Percentiles rank a stretch among this genome's conserved stretches.
Conservation (phyloP, 2,329 filamentous ascomycete species). For the Colletotrichum sidae region DNA sequence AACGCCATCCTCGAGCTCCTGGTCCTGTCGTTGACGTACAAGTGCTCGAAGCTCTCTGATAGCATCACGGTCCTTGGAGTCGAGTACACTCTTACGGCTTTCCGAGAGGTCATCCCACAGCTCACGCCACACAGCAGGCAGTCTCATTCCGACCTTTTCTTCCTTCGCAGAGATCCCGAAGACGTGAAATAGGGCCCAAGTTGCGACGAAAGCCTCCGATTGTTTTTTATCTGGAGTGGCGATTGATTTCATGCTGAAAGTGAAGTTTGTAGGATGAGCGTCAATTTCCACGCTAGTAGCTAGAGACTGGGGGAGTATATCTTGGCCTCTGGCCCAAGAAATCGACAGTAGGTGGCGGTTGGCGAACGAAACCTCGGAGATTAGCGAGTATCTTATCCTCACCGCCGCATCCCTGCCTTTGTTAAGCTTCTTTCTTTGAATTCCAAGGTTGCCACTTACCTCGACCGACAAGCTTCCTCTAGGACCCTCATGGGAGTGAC, state of each 20-base stretch:
- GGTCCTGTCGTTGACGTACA: slow-evolving; percentile 75
- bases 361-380: slow-evolving; percentile 81
- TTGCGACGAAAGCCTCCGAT: slow-evolving; percentile 88
- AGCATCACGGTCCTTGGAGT: slow-evolving; percentile 75
- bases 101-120: slow-evolving; percentile 85
- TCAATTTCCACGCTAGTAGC: slow-evolving; percentile 52
- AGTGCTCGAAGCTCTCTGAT: slow-evolving; percentile 77
- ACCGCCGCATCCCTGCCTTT: slow-evolving; percentile 73
- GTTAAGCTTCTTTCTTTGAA: no score
- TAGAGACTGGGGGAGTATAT: slow-evolving; percentile 54
- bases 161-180: slow-evolving; percentile 84
- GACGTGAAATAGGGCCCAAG: slow-evolving; percentile 82
- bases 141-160: slow-evolving; percentile 82
- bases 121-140: slow-evolving; percentile 86
- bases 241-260: slow-evolving; percentile 79
- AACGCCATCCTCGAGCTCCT: slow-evolving; percentile 79
- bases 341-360: slow-evolving; percentile 82
- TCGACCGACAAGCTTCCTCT: slow-evolving; percentile 88
- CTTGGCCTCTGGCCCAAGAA: slow-evolving; percentile 82
- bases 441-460: slow-evolving; percentile 56
- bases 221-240: slow-evolving; percentile 82
- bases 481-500: slow-evolving; percentile 80
- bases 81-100: slow-evolving; percentile 75
- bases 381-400: slow-evolving; percentile 73
- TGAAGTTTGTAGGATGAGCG: slow-evolving; percentile 64